These are phyloP conservation scores for Trypanosoma platydactyli DNA, from an alignment of 208 protist genomes.

Conservation along the genomic window DNA sequence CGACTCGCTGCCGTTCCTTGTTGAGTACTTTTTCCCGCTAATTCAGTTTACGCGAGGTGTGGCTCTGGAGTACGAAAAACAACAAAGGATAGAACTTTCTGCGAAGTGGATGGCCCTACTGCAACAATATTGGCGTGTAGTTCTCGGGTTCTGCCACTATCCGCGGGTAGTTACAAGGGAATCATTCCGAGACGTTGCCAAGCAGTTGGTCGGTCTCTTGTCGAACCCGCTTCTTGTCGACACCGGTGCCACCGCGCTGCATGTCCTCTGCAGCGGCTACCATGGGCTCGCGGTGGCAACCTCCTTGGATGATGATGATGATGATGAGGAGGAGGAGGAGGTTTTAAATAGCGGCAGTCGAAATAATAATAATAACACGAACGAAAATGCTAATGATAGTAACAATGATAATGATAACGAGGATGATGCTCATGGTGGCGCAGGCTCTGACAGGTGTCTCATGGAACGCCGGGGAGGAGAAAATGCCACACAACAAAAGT, in stretches of 20 bases:
- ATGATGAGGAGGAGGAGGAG: conserved; percentile 18
- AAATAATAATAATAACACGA: conserved; percentile 3
- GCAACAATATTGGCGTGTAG: conserved; percentile 78
- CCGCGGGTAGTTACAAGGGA: conserved; percentile 65
- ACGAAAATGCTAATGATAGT: conserved; percentile 20
- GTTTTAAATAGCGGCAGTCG: conserved; percentile 16
- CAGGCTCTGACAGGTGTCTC: conserved; percentile 9
- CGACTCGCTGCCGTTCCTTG: conserved; percentile 81
- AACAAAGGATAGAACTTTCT: conserved; percentile 43
- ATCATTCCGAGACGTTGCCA: conserved; percentile 76
- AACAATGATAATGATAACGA: conserved; percentile 20
- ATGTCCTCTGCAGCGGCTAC: conserved; percentile 79
- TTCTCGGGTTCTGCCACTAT: conserved; percentile 81
- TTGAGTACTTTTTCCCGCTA: conserved; percentile 72
- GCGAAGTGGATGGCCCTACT: conserved; percentile 67
- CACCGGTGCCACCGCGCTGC: conserved; percentile 71
- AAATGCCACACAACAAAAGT: neutral
- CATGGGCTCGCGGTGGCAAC: conserved; percentile 42
- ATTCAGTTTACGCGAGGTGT: conserved; percentile 70
- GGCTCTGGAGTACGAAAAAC: conserved; percentile 54
- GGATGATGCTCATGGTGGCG: conserved; percentile 1
- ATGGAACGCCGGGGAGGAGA: conserved; percentile 34
- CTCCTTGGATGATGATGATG: conserved; percentile 57
- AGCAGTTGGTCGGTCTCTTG: conserved; percentile 80
- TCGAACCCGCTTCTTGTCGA: conserved; percentile 54